Evolutionary conservation across 2,329 filamentous ascomycete genomes (phyloP).

Genomic region (Xylariaceae sp.): DNA sequence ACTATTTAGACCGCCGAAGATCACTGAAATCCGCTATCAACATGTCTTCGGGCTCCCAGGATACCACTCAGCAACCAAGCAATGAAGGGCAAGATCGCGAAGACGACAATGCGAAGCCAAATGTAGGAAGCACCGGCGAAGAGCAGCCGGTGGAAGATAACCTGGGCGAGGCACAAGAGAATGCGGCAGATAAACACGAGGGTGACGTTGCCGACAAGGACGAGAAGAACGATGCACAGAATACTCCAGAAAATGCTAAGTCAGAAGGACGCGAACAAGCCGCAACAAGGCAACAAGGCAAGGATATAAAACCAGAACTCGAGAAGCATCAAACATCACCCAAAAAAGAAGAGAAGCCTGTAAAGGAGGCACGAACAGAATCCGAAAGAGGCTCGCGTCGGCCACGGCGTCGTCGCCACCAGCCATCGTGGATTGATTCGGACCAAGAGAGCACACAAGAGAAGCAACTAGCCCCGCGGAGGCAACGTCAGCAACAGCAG

Average conservation of each 20-base stretch:
- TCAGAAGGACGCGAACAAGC: slow-evolving; percentile 13
- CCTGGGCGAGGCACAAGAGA: slow-evolving; percentile 7
- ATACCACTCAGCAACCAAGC: slow-evolving; percentile 3
- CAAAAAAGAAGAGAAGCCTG: slow-evolving; percentile 43
- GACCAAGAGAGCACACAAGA: slow-evolving; percentile 38
- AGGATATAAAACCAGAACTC: slow-evolving; percentile 24
- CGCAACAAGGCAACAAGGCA: slow-evolving; percentile 14
- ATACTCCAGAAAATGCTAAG: neutral
- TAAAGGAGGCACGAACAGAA: slow-evolving; percentile 33
- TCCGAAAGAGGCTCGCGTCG: slow-evolving; percentile 38
- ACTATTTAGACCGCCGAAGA: neutral
- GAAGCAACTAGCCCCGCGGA: slow-evolving; percentile 41
- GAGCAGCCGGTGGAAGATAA: slow-evolving; percentile 16
- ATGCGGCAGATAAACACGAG: slow-evolving; percentile 18
- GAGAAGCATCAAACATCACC: slow-evolving; percentile 42
- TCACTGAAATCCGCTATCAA: neutral
- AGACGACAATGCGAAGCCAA: slow-evolving; percentile 11
- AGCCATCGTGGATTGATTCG: slow-evolving; percentile 39
- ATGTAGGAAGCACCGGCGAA: slow-evolving; percentile 13
- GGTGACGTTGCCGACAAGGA: slow-evolving; percentile 2
- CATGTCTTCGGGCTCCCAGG: slow-evolving; percentile 20
- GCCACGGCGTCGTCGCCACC: slow-evolving; percentile 41
- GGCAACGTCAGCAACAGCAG: slow-evolving; percentile 32
- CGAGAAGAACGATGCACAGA: slow-evolving; percentile 2
- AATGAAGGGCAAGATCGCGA: slow-evolving; percentile 13